Evolutionary conservation across 2,329 filamentous ascomycete species (phyloP).

Genomic region (Calonectria pseudoreteaudii): DNA sequence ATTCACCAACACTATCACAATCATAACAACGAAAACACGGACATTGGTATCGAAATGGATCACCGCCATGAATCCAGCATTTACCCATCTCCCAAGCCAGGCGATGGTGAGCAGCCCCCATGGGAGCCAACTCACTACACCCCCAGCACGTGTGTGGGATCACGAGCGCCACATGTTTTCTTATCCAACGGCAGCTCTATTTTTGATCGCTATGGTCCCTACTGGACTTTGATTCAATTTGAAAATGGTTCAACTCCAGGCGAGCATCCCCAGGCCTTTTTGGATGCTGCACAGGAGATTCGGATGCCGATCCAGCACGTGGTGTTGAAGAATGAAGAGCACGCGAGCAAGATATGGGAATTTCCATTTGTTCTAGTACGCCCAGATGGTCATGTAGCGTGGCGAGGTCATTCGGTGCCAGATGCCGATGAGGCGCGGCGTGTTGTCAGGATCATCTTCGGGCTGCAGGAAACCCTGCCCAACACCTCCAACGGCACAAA

Average conservation of each 20-base stretch:
- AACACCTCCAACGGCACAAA: not conserved
- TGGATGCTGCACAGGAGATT: not conserved
- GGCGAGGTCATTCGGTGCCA: not conserved
- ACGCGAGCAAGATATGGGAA: not conserved
- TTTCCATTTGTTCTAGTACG: not conserved
- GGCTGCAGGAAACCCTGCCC: not conserved
- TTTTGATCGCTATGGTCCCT: not conserved
- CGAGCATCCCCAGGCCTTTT: not conserved
- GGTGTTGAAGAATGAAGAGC: not conserved
- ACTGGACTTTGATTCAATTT: not conserved
- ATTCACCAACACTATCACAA: not conserved
- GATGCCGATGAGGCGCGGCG: not conserved
- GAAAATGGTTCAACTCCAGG: not conserved
- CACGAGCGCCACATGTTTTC: constrained; percentile 9
- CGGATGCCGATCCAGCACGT: not conserved
- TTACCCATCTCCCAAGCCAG: not conserved
- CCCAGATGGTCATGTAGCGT: not conserved
- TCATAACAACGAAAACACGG: not conserved
- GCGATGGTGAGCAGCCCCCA: not conserved
- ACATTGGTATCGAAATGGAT: constrained; percentile 43
- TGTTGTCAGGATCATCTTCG: not conserved
- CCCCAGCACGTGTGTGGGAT: constrained; percentile 11
- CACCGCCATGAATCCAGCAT: constrained; percentile 33
- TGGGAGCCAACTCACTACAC: constrained; percentile 4
- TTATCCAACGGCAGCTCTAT: not conserved